Base-by-base conservation (phyloP, 2,329 filamentous ascomycete genomes). In the Dendrostoma leiphaemia region DNA sequence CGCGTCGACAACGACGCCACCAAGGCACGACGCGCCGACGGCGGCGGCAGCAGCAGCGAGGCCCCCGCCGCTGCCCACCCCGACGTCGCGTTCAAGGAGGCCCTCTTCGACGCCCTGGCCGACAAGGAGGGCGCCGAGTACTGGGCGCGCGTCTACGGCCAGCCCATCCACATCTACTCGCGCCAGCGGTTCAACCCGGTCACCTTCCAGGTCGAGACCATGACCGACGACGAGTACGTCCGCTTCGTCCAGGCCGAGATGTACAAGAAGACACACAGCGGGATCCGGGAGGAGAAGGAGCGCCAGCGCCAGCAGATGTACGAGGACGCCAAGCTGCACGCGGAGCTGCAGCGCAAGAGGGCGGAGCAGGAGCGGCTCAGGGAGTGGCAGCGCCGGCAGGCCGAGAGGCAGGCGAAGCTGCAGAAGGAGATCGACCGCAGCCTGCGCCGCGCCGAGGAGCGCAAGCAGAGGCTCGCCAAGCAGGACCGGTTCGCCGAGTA, bases 91-190 rank as follows among this genome's bases (percentile, higher is more conserved):
- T 99, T 99, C 69, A 86, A 90, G 28, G 90, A 96, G 69, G 96
- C 91, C 1, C 85, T 99, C 5, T 97, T 97, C 73, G 94, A 99
- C 69, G 94, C 94, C 29, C 87, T 99, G 71, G 93, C 91, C 34
- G 94, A 99, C 70, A 93, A 97, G 67, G 94, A 99, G 72, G 94
- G 93, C 44, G 94, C 94, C 2, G 83, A 85, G 7, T 99, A 94
- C 74, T 99, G 94, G 94, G 88, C 97, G 69, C 84, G 84, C 15
- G 90, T 99, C n/a, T 99, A 97, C 71, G 92, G 91, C 1, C 93
- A 97, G 68, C 93, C 94, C 0, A 88, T 97, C 47, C 91, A 97
- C 70, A 82, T 84, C 6, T 97, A 95, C 67, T 68, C 82, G 0
- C 76, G 78, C 0, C 70, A 75, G 47, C 60, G 65, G 6, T 66